phyloP scores from a whole-genome alignment of 441 rosid genomes.

The Geranium incanum region DNA sequence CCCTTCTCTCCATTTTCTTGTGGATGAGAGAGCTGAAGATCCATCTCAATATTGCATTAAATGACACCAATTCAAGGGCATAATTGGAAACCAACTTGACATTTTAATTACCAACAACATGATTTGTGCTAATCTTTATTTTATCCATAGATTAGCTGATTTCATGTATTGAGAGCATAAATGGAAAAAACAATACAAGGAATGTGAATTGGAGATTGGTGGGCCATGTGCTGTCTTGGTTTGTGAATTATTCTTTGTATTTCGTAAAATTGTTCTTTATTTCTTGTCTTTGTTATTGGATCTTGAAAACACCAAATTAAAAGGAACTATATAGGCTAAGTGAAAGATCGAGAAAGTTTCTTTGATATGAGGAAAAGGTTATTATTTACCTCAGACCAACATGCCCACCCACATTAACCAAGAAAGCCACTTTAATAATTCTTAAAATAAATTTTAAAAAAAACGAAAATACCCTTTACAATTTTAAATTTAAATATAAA shows the following conservation, averaged over 20 bases:
- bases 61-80: constrained; percentile 22
- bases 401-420: background rate
- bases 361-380: too few species aligned
- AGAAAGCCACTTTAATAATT: background rate
- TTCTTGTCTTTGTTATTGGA: background rate
- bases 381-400: background rate
- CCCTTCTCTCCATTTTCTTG: constrained; percentile 33
- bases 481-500: too few species aligned
- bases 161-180: background rate
- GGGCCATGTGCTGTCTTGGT: background rate
- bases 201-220: constrained; percentile 1
- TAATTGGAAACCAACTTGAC: constrained; percentile 23
- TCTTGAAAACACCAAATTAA: background rate
- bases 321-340: too few species aligned
- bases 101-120: constrained; percentile 9
- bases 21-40: constrained; percentile 15
- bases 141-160: background rate
- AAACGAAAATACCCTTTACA: background rate
- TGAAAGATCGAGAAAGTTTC: too few species aligned
- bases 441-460: background rate
- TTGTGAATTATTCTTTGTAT: too few species aligned
- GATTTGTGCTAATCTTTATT: background rate
- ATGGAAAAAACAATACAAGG: background rate
- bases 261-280: too few species aligned
- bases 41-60: constrained; percentile 9